These are phyloP conservation scores for Cydonia oblonga DNA, from an alignment of 331 rosid genomes.

Conservation along the genomic window DNA sequence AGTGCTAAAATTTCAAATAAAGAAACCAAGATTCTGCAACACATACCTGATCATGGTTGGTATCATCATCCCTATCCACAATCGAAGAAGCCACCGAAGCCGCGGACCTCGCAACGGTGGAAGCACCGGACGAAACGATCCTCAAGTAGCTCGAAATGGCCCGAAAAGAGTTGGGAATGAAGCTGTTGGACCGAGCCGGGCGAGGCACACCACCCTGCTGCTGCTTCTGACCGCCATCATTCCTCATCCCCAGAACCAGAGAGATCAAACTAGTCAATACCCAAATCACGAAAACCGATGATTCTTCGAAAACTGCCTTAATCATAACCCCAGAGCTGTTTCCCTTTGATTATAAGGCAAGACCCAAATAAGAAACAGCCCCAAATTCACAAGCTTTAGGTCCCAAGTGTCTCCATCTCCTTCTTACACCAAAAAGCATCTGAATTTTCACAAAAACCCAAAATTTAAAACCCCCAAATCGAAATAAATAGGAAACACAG, in stretches of 20 bases:
- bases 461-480: slow-evolving; percentile 18
- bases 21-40: neutral
- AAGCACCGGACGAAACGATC: slow-evolving; percentile 88
- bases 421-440: slow-evolving; percentile 26
- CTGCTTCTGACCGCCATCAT: slow-evolving; percentile 59
- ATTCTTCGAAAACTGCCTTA: slow-evolving; percentile 42
- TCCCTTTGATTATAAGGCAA: slow-evolving; percentile 29
- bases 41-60: slow-evolving; percentile 68
- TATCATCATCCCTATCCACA: slow-evolving; percentile 72
- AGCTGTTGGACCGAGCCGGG: slow-evolving; percentile 46
- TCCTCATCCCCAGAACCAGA: slow-evolving; percentile 80
- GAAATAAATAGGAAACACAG: slow-evolving; percentile 12
- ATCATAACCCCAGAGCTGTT: slow-evolving; percentile 61
- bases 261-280: slow-evolving; percentile 26
- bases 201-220: slow-evolving; percentile 53
- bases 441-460: slow-evolving; percentile 30
- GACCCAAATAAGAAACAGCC: slow-evolving; percentile 34
- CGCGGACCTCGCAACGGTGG: slow-evolving; percentile 88
- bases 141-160: slow-evolving; percentile 77
- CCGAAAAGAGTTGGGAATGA: slow-evolving; percentile 73
- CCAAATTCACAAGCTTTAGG: slow-evolving; percentile 27
- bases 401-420: slow-evolving; percentile 42
- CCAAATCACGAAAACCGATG: slow-evolving; percentile 33
- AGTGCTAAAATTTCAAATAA: neutral
- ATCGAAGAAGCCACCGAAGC: slow-evolving; percentile 86